A percentile compares a stretch with the other conserved stretches of the same genome.
Evolutionary conservation across 768 basidiomycete species (phyloP).

Genomic region (Russula olivacea): DNA sequence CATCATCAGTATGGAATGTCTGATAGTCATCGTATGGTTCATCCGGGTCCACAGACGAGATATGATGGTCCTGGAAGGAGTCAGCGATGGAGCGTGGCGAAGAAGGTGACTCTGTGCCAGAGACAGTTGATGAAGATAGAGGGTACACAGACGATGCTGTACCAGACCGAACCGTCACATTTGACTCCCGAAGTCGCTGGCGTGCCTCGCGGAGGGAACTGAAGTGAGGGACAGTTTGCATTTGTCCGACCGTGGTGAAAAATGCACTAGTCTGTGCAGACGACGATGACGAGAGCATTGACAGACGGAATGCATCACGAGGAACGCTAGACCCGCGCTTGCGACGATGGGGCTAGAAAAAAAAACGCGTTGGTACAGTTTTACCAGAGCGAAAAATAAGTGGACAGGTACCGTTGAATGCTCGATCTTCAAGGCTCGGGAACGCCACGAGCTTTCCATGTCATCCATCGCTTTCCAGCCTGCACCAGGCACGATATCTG

Average conservation of each 20-base stretch:
- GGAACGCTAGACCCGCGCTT: slow-evolving; percentile 27
- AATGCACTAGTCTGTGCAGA: slow-evolving; percentile 24
- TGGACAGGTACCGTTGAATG: slow-evolving; percentile 19
- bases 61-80: slow-evolving; percentile 40
- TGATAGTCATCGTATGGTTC: slow-evolving; percentile 26
- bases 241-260: slow-evolving; percentile 22
- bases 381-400: neutral
- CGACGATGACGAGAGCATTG: slow-evolving; percentile 22
- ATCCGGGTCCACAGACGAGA: slow-evolving; percentile 29
- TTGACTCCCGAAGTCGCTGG: slow-evolving; percentile 38
- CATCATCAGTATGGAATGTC: slow-evolving; percentile 58
- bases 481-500: slow-evolving; percentile 10
- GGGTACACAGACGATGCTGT: slow-evolving; percentile 78
- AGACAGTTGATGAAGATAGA: slow-evolving; percentile 58
- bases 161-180: slow-evolving; percentile 57
- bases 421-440: slow-evolving; percentile 19
- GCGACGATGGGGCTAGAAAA: slow-evolving; percentile 11
- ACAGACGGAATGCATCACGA: slow-evolving; percentile 25
- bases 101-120: slow-evolving; percentile 56
- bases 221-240: slow-evolving; percentile 26
- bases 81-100: slow-evolving; percentile 55
- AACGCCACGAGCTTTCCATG: slow-evolving; percentile 21
- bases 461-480: slow-evolving; percentile 22
- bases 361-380: neutral
- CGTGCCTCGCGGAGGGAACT: slow-evolving; percentile 25